A percentile compares a stretch with the other conserved stretches of the same genome.
phyloP scores from a whole-genome alignment of 805 yeast genomes.

The Wickerhamomyces xylosicus region DNA sequence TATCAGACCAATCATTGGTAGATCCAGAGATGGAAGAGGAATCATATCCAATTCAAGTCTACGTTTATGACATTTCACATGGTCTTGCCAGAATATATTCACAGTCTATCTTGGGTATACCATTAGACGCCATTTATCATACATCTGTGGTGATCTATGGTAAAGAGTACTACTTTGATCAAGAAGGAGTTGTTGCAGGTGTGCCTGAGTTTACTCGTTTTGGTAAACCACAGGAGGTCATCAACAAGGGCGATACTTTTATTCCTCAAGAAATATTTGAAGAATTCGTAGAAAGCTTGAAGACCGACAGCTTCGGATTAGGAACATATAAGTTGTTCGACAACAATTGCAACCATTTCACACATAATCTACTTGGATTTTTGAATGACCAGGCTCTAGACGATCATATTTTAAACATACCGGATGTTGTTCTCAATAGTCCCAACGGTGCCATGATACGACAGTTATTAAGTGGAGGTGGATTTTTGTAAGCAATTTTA shows the following conservation, averaged over 20 bases:
- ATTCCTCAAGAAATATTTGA: conserved; percentile 40
- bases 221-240: conserved; percentile 43
- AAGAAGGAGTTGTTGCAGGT: conserved; percentile 46
- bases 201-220: conserved; percentile 33
- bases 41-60: conserved; percentile 8
- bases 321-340: conserved; percentile 44
- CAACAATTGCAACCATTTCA: conserved; percentile 62
- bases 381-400: conserved; percentile 48
- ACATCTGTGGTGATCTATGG: conserved; percentile 45
- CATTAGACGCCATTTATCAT: conserved; percentile 57
- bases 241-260: conserved; percentile 43
- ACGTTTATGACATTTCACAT: conserved; percentile 51
- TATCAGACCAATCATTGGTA: no score
- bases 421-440: conserved; percentile 38
- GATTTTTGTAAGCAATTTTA: background rate
- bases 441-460: conserved; percentile 41
- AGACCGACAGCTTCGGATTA: conserved; percentile 27
- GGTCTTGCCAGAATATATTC: conserved; percentile 49
- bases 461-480: conserved; percentile 21
- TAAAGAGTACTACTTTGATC: conserved; percentile 50
- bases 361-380: conserved; percentile 46
- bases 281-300: conserved; percentile 43
- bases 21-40: no score
- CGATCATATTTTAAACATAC: conserved; percentile 38
- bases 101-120: conserved; percentile 39